Base-by-base conservation (phyloP, 2,329 filamentous ascomycete genomes). In the Coniella lustricola region DNA sequence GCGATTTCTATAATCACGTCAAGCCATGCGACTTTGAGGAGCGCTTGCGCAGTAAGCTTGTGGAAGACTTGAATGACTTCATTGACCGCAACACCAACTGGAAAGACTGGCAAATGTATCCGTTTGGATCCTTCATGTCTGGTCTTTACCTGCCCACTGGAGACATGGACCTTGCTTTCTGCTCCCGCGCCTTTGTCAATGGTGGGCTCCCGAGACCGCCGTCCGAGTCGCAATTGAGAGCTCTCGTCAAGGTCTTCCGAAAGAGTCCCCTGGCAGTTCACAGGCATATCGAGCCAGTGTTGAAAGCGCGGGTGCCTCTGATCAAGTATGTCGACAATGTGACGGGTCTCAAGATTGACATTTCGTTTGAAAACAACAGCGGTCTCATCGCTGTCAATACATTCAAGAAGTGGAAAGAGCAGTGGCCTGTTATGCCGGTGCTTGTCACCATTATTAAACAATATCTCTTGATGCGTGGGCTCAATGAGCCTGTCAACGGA, bases 91-190 rank as follows among this genome's bases (percentile, higher is more conserved):
- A 17, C 32, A 16, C 10, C 12, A 32, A n/a, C 14, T 53, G 44
- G 43, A 25, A 35, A 9, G 44, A 37, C 14, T 46, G 82, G 10
- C 74, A 83, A 42, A 71, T 96, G 7, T 72, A 77, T 31, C 75
- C 84, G 9, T 98, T 98, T 63, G 93, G 93, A n/a, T 97, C 93
- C 0, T 98, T 90, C 66, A 90, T 89, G 57, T 89, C 89, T 3
- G 89, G 87, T 0, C 71, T 89, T 7, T 82, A 81, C 56, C 68
- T 82, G 2, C 78, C 78, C 0, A 81, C 86, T 1, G 89, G 87
- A 14, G 93, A 98, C 62, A 95, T 98, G 82, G 93, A 98, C 62
- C 73, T 98, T 41, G 93, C 95, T 3, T 77, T 93, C 45, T 79
- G 90, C 44, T 81, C 77, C 0, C 58, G 65, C 8, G 70, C 72